These are phyloP conservation scores for Aegilops speltoides DNA, from an alignment of 176 grass and related monocot species.

Conservation along the genomic window DNA sequence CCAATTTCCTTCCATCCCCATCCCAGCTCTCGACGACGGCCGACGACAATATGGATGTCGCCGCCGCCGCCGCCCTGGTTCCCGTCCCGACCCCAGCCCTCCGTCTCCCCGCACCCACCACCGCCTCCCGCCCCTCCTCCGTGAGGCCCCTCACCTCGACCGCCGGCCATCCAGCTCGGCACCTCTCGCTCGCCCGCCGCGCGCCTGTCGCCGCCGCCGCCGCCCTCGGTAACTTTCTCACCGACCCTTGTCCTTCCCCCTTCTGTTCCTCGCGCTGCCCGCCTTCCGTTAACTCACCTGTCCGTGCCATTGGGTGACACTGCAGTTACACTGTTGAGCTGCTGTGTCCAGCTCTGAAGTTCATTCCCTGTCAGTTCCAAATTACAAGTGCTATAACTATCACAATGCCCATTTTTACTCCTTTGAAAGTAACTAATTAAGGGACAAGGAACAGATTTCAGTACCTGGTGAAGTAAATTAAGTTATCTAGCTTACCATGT, in stretches of 20 bases:
- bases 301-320: neutral
- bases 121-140: neutral
- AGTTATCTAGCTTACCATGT: neutral
- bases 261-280: too few relatives aligned
- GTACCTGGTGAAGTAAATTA: neutral
- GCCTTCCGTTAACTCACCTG: neutral
- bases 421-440: neutral
- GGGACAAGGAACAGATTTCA: neutral
- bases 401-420: neutral
- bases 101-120: neutral
- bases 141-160: neutral
- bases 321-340: neutral
- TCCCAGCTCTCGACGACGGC: neutral
- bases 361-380: neutral
- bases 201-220: neutral
- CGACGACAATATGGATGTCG: neutral
- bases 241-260: too few relatives aligned
- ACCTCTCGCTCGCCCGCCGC: neutral
- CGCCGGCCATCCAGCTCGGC: neutral
- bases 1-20: neutral
- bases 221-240: constrained; percentile 23
- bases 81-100: neutral
- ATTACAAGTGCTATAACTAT: neutral
- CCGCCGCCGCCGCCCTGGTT: neutral
- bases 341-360: neutral